Base-by-base conservation (phyloP, 495 filamentous ascomycete species). In the Lasiosphaeria ovina region DNA sequence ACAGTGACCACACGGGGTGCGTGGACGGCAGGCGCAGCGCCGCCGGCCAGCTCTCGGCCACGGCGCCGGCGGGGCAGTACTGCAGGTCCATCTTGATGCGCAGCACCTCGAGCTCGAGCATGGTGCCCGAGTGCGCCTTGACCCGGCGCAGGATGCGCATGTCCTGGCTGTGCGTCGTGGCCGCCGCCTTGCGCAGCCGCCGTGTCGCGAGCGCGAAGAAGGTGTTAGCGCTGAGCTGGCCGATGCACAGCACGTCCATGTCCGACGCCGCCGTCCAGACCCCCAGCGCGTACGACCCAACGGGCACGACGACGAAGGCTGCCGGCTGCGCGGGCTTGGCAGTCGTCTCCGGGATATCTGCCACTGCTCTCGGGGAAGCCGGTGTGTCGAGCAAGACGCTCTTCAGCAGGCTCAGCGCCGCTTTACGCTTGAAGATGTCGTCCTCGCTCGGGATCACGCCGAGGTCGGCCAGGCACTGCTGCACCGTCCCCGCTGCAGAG, bases 281-380 rank as follows among this genome's bases (percentile, higher is more conserved):
- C 4, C 76, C 81, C 33, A 87, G 73, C n/a, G 75, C 77, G 62
- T 85, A 86, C 32, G 83, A 85, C 0, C 85, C 85, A n/a, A 86
- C 81, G 3, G 84, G 80, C 11, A 87, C 53, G 12, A 83, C 67
- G 33, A 84, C 72, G 3, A 73, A 24, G 24, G 24, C 57, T 24
- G 78, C 64, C 3, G 71, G 67, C 12, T 59, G 60, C 0, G 40
- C 16, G 33, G 53, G 24, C 16, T 34, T 58, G 49, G 51, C 60
- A 62, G 67, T 8, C 51, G 70, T 24, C 47, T 58, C 32, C 51
- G 51, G 14, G 3, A 35, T 14, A 35, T 58, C 48, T 32, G 66
- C 57, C 5, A 48, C 48, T 11, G 67, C 59, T 10, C 24, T 42
- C 38, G 36, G 32, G 7, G 24, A 38, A 16, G 62, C 12, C 38